phyloP scores from a whole-genome alignment of 495 filamentous ascomycete genomes.

The Xylaria castorea region DNA sequence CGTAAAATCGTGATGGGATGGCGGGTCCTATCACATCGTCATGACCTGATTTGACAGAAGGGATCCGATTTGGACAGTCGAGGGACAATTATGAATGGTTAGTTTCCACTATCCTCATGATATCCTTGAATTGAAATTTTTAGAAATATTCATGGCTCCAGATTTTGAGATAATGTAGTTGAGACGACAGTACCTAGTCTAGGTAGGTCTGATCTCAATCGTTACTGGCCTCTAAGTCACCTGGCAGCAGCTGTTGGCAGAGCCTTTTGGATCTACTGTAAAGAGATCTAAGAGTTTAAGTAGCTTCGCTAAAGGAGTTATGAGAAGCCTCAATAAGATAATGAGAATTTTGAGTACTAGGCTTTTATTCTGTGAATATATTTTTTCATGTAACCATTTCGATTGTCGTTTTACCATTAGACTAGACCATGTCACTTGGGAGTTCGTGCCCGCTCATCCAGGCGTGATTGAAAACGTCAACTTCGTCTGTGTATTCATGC shows the following conservation, averaged over 20 bases:
- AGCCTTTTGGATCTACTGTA: too few relatives aligned
- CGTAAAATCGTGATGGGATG: not conserved
- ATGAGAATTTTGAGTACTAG: not conserved
- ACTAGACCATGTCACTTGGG: not conserved
- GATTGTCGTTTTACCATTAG: not conserved
- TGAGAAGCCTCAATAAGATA: not conserved
- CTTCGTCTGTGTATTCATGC: not conserved
- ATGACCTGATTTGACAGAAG: not conserved
- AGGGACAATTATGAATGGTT: not conserved
- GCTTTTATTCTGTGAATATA: not conserved
- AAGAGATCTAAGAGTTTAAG: too few relatives aligned
- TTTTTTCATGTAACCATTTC: not conserved
- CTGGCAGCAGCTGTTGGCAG: too few relatives aligned
- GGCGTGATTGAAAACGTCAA: not conserved
- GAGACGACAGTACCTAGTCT: too few relatives aligned
- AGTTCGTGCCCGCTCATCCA: not conserved
- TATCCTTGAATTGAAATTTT: not conserved
- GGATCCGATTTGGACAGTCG: not conserved
- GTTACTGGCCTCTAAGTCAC: not conserved
- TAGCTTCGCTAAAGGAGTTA: too few relatives aligned
- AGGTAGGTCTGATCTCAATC: not conserved
- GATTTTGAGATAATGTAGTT: not conserved
- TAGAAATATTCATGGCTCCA: not conserved
- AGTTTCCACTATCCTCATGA: not conserved
- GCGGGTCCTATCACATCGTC: not conserved